Base-by-base conservation (phyloP, 2,329 filamentous ascomycete species). In the Furcasterigmium furcatum region DNA sequence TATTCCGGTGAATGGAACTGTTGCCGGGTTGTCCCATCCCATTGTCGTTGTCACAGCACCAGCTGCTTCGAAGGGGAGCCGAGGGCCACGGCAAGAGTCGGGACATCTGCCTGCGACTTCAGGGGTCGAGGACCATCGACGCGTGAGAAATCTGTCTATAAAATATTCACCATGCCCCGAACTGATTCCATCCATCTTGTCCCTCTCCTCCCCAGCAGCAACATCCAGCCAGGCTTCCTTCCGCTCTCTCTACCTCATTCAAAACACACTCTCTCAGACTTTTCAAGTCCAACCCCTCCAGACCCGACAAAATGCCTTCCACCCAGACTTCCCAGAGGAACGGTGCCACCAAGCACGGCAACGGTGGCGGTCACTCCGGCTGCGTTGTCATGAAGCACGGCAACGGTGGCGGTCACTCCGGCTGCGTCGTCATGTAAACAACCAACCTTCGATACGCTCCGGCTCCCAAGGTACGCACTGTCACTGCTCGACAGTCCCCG, bases 401-500 rank as follows among this genome's bases (percentile, higher is more conserved):
- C 34, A 36, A 36, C 34, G 34, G 34, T 12, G 34, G 34, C 34
- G 34, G 34, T 18, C 34, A 36, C 34, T 16, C 34, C 34, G 34
- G 34, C 34, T 36, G 34, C 34, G 34, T 46, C 21, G 35, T 46
- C 21, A 46, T 46, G 45, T 43, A 46, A 38, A 10, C 24, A 12
- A 29, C n/a, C n/a, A n/a, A n/a, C n/a, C n/a, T n/a, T n/a, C n/a
- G n/a, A n/a, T n/a, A n/a, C n/a, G n/a, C n/a, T n/a, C n/a, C n/a
- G n/a, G n/a, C 21, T 27, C 30, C 12, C 40, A 47, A 39, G n/a
- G n/a, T n/a, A n/a, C n/a, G n/a, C n/a, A n/a, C n/a, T n/a, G n/a
- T n/a, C n/a, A n/a, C n/a, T n/a, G n/a, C n/a, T n/a, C n/a, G n/a
- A n/a, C n/a, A n/a, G n/a, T n/a, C n/a, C n/a, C n/a, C n/a, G n/a